Evolutionary conservation across 768 basidiomycete genomes (phyloP).

Genomic region (Psilocybe cyanescens): DNA sequence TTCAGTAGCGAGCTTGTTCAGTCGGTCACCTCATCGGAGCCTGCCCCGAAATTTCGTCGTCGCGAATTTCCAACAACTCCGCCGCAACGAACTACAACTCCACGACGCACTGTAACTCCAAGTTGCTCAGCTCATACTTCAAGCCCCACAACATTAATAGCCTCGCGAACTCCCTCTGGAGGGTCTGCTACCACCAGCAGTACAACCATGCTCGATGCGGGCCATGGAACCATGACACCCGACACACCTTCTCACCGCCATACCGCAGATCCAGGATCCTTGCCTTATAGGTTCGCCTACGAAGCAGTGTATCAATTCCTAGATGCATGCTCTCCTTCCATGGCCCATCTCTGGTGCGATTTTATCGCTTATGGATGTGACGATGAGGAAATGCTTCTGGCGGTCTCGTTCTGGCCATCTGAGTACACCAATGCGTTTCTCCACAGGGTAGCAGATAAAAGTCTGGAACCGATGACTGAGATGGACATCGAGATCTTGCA

Average conservation of each 20-base stretch:
- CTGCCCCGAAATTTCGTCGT: neutral
- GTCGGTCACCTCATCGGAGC: neutral
- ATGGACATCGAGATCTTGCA: slow-evolving; percentile 16
- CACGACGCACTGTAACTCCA: neutral
- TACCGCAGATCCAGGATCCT: neutral
- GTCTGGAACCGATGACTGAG: neutral
- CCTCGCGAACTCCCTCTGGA: neutral
- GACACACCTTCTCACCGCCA: no score
- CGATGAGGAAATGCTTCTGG: slow-evolving; percentile 3
- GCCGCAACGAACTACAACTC: neutral
- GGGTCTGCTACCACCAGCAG: neutral
- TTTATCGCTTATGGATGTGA: slow-evolving; percentile 15
- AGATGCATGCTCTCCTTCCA: slow-evolving; percentile 9
- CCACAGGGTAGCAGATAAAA: neutral
- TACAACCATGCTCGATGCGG: neutral
- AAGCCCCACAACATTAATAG: no score
- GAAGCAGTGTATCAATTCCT: slow-evolving; percentile 8
- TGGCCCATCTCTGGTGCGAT: slow-evolving; percentile 5
- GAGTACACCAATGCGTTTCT: neutral
- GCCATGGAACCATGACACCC: no score
- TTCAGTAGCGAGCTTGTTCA: neutral
- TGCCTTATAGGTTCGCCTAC: neutral
- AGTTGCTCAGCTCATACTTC: no score
- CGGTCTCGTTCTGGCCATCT: slow-evolving; percentile 10
- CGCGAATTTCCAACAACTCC: neutral